Evolutionary conservation across 2,329 filamentous ascomycete species (phyloP).

Genomic region (Xylariaceae sp.): DNA sequence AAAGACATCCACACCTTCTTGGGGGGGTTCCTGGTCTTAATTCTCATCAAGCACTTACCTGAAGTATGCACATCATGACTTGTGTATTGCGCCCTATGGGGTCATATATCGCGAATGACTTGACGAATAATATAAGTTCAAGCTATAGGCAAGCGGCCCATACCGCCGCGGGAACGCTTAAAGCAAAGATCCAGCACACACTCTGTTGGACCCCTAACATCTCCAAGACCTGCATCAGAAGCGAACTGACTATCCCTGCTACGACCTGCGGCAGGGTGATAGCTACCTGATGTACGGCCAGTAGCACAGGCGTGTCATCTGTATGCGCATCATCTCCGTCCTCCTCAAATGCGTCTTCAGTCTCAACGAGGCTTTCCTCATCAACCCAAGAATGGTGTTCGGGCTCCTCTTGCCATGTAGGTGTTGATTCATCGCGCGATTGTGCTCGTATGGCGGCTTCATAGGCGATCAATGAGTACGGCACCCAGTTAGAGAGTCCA

Average conservation of each 20-base stretch:
- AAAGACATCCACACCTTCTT: not conserved
- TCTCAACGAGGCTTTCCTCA: not conserved
- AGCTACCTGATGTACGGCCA: constrained; percentile 2
- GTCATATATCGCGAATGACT: not conserved
- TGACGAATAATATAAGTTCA: not conserved
- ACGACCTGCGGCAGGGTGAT: not conserved
- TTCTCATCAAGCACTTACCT: not conserved
- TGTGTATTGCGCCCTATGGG: not conserved
- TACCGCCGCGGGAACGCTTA: constrained; percentile 4
- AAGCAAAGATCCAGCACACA: not conserved
- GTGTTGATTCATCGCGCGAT: not conserved
- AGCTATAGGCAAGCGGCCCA: constrained; percentile 2
- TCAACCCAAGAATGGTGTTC: not conserved
- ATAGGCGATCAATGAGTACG: constrained; percentile 4
- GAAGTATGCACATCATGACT: not conserved
- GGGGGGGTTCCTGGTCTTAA: not conserved
- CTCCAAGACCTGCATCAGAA: not conserved
- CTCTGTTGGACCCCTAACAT: not conserved
- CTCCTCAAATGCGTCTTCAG: not conserved
- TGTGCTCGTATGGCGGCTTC: not conserved
- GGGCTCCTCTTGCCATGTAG: not conserved
- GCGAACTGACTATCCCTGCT: constrained; percentile 1
- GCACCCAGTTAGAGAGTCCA: constrained; percentile 1
- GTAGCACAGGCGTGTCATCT: constrained; percentile 1
- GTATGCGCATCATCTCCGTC: not conserved